Evolutionary conservation across 768 basidiomycete species (phyloP), one percentile per base, ranked within the genome.

Genomic region (Aureoboletus auriporus): DNA sequence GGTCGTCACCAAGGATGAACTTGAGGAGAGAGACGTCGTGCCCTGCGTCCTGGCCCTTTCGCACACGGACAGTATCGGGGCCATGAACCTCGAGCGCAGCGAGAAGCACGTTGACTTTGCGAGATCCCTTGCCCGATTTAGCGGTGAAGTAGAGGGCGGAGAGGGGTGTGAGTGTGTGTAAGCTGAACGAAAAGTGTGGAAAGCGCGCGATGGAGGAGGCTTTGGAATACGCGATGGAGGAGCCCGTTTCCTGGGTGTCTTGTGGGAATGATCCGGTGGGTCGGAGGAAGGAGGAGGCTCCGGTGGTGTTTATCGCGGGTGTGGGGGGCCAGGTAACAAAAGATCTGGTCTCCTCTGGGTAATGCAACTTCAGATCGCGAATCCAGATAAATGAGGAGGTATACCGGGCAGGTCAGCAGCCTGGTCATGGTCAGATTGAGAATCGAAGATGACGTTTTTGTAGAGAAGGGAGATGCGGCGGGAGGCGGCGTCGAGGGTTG

Each of bases 61-160:
- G 89, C 33, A 86, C 71, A 23, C 68, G 73, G 33, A 92, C 76
- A 6, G 72, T 68, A 54, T 87, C 83, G 0, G 87, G 89, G 0
- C 87, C 88, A 43, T 90, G 87, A 12, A 87, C 76, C 63, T 91
- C 89, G 49, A 91, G 69, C 8, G 78, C 76, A 6, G 83, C 87
- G 5, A 85, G 72, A 6, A 92, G 73, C 8, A 84, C 49, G 36
- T 72, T 76, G 17, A 82, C 72, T 57, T 82, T 83, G n/a, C 61
- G 65, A 30, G 75, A 71, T 8, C 70, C 70, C 52, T 62, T 71
- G 14, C 64, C 56, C 29, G 66, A 64, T 46, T 59, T 49, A 13
- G 61, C 57, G 30, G 52, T 51, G 0, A 52, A 14, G 72, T 59
- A 26, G 59, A 76, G 59, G 12, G 64, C 49, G 2, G 77, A 67